Conservation (phyloP, 768 basidiomycete genomes). For the Harrya chromipes region DNA sequence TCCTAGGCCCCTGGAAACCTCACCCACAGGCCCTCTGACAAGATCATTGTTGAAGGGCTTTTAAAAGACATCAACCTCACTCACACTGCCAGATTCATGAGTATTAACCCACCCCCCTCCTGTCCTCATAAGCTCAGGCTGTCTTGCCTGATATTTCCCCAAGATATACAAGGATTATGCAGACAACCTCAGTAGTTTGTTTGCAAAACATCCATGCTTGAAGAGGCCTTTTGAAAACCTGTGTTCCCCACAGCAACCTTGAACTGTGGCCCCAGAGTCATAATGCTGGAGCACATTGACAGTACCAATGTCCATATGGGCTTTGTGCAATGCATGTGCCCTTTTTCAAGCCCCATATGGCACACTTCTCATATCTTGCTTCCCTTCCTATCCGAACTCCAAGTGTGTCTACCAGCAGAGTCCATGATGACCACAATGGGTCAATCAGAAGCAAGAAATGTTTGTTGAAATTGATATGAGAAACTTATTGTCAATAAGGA, state of each 20-base stretch:
- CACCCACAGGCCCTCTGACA: no score
- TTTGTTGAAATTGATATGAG: no score
- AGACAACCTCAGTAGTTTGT: neutral
- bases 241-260: conserved; percentile 28
- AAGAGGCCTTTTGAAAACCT: conserved; percentile 15
- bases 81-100: conserved; percentile 21
- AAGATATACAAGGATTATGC: conserved; percentile 14
- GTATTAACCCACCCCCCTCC: no score
- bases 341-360: no score
- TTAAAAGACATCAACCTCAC: neutral
- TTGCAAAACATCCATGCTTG: neutral
- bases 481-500: no score
- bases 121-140: conserved; percentile 1
- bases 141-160: conserved; percentile 21
- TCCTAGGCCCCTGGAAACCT: neutral
- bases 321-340: conserved; percentile 32
- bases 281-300: conserved; percentile 25
- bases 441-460: no score
- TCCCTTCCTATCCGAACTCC: no score
- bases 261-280: conserved; percentile 27
- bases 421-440: no score
- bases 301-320: conserved; percentile 28
- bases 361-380: no score
- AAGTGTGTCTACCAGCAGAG: no score
- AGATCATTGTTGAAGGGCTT: no score